Conservation (phyloP, 805 yeast genomes). For the Kluyveromyces lactis region DNA sequence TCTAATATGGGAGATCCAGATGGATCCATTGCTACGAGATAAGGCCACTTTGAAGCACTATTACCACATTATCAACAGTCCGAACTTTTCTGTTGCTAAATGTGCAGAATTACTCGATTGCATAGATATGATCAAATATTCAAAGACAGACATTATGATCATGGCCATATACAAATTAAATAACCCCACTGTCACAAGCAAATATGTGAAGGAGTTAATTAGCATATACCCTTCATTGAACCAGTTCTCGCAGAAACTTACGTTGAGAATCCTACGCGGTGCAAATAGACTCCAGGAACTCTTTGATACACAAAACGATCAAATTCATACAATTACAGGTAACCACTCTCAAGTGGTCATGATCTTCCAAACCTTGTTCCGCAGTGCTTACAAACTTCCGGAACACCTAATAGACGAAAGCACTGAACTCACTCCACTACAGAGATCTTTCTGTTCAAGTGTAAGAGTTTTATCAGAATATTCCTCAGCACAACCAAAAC, state of each 20-base stretch:
- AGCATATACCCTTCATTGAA: background rate
- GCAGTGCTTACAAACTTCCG: conserved; percentile 16
- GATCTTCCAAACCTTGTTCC: conserved; percentile 23
- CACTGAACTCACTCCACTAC: conserved; percentile 11
- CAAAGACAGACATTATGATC: background rate
- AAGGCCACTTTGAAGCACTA: conserved; percentile 4
- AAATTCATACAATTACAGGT: background rate
- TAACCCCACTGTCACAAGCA: background rate
- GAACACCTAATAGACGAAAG: conserved; percentile 2
- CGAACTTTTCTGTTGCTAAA: background rate
- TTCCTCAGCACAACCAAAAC: background rate
- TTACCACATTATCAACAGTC: conserved; percentile 1
- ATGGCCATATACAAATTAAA: conserved; percentile 1
- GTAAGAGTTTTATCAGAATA: conserved; percentile 13
- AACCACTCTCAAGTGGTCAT: conserved; percentile 8
- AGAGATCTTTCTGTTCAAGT: conserved; percentile 15
- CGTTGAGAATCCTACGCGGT: conserved; percentile 1
- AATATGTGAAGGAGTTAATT: conserved; percentile 1
- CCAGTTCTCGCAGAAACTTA: conserved; percentile 3
- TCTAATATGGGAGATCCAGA: conserved; percentile 3
- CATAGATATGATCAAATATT: background rate
- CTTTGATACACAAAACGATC: background rate
- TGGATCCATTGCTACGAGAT: conserved; percentile 3
- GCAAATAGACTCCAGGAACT: background rate
- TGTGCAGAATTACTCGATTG: conserved; percentile 3